Conservation (phyloP, 768 basidiomycete species). For the Amanita pseudoporphyria region DNA sequence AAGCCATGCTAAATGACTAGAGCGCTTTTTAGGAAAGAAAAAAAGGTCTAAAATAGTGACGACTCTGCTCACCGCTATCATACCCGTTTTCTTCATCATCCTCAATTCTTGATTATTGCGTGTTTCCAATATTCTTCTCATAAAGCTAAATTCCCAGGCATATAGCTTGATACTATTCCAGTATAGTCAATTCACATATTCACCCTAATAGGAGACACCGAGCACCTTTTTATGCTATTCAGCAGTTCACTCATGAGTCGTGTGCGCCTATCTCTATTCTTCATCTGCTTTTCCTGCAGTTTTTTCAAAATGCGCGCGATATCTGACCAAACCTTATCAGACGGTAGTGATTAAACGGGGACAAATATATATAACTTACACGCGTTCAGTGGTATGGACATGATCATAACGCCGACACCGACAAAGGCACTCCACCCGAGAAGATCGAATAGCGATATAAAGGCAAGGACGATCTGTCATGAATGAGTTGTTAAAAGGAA, state of each 20-base stretch:
- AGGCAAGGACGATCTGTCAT: constrained; percentile 71
- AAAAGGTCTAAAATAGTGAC: constrained; percentile 12
- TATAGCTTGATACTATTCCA: constrained; percentile 77
- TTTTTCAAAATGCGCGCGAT: constrained; percentile 63
- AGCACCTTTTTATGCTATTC: constrained; percentile 77
- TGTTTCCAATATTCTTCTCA: constrained; percentile 66
- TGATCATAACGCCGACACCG: constrained; percentile 82
- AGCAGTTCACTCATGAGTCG: constrained; percentile 91
- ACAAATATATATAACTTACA: constrained; percentile 17
- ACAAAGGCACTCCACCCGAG: constrained; percentile 90
- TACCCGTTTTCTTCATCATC: constrained; percentile 76
- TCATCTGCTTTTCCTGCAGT: constrained; percentile 89
- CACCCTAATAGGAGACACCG: neutral
- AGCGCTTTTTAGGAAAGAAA: neutral
- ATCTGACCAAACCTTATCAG: constrained; percentile 15
- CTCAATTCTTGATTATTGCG: constrained; percentile 76
- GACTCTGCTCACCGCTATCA: constrained; percentile 43
- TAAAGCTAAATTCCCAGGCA: constrained; percentile 92
- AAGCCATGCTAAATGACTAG: constrained; percentile 46
- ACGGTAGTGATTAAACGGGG: neutral
- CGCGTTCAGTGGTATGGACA: constrained; percentile 71
- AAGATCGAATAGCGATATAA: constrained; percentile 81
- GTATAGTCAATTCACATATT: neutral
- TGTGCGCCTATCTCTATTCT: constrained; percentile 78
- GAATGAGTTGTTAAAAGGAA: neutral